These are phyloP conservation scores for Tricholoma furcatifolium DNA, from an alignment of 768 basidiomycete genomes.

Conservation along the genomic window DNA sequence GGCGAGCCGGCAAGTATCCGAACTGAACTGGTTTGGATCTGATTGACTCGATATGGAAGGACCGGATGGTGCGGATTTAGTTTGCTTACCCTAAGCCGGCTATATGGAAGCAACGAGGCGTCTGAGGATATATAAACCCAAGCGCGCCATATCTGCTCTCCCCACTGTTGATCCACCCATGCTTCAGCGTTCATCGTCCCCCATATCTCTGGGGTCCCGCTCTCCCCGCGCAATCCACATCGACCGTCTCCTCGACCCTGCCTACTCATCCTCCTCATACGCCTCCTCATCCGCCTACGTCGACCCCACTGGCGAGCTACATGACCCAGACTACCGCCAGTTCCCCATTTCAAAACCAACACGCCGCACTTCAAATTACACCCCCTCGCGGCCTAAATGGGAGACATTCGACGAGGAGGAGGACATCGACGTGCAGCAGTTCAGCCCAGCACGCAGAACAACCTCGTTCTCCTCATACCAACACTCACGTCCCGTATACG, in stretches of 20 bases:
- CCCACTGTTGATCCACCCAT: conserved; percentile 1
- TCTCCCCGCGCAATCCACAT: conserved; percentile 41
- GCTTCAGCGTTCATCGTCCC: conserved; percentile 14
- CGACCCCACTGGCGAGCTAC: conserved; percentile 60
- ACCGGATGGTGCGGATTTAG: conserved; percentile 14
- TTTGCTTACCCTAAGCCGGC: conserved; percentile 10
- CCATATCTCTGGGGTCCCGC: conserved; percentile 8
- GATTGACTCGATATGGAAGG: conserved; percentile 1
- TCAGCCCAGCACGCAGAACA: background rate
- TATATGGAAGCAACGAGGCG: background rate
- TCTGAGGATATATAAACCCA: background rate
- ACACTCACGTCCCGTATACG: conserved; percentile 10
- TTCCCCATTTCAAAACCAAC: conserved; percentile 41
- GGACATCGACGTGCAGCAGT: conserved; percentile 23
- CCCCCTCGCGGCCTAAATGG: conserved; percentile 28
- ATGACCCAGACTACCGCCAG: conserved; percentile 68
- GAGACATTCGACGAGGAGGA: conserved; percentile 28
- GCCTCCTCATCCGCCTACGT: conserved; percentile 44
- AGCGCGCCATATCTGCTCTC: background rate
- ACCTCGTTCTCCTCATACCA: conserved; percentile 13
- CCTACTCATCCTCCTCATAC: conserved; percentile 42
- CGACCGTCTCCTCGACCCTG: conserved; percentile 63
- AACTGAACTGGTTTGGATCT: conserved; percentile 10
- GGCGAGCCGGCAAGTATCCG: conserved; percentile 7
- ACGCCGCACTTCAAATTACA: conserved; percentile 14